Base-by-base conservation (phyloP, 179 eudicot species). In the Spergularia azorica region DNA sequence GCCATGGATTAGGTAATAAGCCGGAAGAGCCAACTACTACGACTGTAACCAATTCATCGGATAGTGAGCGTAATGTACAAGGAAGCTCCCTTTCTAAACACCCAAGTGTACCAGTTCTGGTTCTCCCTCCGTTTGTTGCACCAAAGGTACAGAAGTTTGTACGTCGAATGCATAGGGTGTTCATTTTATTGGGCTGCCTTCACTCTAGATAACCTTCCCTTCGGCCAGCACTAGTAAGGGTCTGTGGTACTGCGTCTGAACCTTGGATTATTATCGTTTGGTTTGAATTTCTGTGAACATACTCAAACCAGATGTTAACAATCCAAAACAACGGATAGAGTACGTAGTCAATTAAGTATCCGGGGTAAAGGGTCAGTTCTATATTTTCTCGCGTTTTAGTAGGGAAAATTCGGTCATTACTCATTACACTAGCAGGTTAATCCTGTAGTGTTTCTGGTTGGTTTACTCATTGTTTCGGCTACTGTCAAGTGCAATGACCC, bases 171-270 rank as follows among this genome's bases (percentile, higher is more conserved):
- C 70, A 71, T 5, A 78, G 50, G 70, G 36, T 82, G 65, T 71
- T 82, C 60, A 82, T 71, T 55, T 5, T 79, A 21, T 74, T 82
- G 38, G 84, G 82, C 13, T 82, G 85, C 77, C 46, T 82, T 0
- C 77, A 82, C 55, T 70, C 72, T 43, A 73, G 59, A 73, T 81
- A 64, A 75, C 13, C 43, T 3, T 55, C 14, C 50, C 58, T 26
- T 26, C n/a, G n/a, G n/a, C n/a, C n/a, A n/a, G n/a, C n/a, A n/a
- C n/a, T n/a, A n/a, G n/a, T n/a, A n/a, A n/a, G n/a, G n/a, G n/a
- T n/a, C n/a, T n/a, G n/a, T n/a, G n/a, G n/a, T n/a, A n/a, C n/a
- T n/a, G n/a, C 32, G 32, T 26, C 32, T 26, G 32, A 0, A 26
- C 32, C 32, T 26, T 26, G 32, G 32, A 26, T 26, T 26, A 26